phyloP scores from a whole-genome alignment of 1,284 basidiomycete species.

The Trametes versicolor region DNA sequence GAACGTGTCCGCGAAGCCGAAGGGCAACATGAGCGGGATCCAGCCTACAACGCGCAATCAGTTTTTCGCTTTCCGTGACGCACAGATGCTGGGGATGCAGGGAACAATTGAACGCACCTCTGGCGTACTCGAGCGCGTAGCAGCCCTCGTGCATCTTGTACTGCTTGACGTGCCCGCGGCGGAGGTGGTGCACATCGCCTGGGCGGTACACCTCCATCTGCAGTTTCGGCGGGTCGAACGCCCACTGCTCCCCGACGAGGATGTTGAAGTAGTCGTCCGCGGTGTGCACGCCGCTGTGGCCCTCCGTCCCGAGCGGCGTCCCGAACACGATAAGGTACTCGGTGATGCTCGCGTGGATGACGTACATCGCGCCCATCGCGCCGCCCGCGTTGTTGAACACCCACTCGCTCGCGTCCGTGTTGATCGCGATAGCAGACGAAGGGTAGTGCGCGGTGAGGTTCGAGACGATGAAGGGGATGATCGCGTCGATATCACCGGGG shows the following conservation, averaged over 20 bases:
- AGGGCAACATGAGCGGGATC: slow-evolving; percentile 93
- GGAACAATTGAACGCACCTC: slow-evolving; percentile 60
- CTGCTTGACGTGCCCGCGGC: slow-evolving; percentile 89
- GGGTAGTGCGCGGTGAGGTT: slow-evolving; percentile 80
- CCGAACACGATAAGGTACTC: slow-evolving; percentile 97
- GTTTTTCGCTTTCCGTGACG: too few relatives aligned
- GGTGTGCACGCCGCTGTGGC: slow-evolving; percentile 93
- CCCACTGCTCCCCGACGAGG: slow-evolving; percentile 92
- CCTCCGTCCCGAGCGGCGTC: slow-evolving; percentile 95
- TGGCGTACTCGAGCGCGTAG: slow-evolving; percentile 95
- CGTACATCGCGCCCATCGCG: slow-evolving; percentile 98
- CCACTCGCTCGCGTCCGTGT: slow-evolving; percentile 84
- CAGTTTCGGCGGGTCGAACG: slow-evolving; percentile 84
- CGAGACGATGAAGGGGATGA: slow-evolving; percentile 81
- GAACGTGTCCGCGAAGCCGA: slow-evolving; percentile 89
- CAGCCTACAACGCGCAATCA: slow-evolving; percentile 72
- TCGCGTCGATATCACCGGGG: slow-evolving; percentile 61
- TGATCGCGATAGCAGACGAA: slow-evolving; percentile 62
- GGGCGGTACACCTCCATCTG: slow-evolving; percentile 87
- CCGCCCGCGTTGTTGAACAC: slow-evolving; percentile 98
- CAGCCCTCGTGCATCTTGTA: slow-evolving; percentile 98
- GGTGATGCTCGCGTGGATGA: slow-evolving; percentile 94
- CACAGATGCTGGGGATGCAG: too few relatives aligned
- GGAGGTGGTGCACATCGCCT: slow-evolving; percentile 88
- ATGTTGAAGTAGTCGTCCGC: slow-evolving; percentile 99